phyloP scores from a whole-genome alignment of 192 early-diverging fungal genomes.

The Coemansia sp. region DNA sequence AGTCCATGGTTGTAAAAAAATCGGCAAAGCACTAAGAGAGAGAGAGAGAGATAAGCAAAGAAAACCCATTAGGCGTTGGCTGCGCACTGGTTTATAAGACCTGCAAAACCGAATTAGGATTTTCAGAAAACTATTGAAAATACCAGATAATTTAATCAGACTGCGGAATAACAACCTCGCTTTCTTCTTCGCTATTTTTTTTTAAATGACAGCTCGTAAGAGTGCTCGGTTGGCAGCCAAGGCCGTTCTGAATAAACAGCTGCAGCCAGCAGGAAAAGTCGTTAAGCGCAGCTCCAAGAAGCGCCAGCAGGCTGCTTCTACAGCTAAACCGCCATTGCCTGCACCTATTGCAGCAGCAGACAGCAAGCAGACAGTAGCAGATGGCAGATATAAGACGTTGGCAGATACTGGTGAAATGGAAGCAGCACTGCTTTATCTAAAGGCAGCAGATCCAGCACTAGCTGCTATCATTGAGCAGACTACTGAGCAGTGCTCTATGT shows the following conservation, averaged over 20 bases:
- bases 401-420: conserved; percentile 20
- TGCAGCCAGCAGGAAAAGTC: background rate
- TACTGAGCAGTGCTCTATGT: conserved; percentile 21
- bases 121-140: too few relatives aligned
- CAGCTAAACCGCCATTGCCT: background rate
- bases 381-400: conserved; percentile 31
- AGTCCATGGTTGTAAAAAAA: too few relatives aligned
- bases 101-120: too few relatives aligned
- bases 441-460: conserved; percentile 46
- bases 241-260: background rate
- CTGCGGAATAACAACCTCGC: background rate
- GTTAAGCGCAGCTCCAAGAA: conserved; percentile 6
- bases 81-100: too few relatives aligned
- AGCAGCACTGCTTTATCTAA: conserved; percentile 45
- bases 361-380: conserved; percentile 2
- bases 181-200: background rate
- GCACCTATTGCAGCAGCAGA: background rate
- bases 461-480: conserved; percentile 43
- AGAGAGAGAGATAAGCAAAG: too few relatives aligned
- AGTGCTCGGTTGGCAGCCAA: conserved; percentile 35
- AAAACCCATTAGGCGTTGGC: too few relatives aligned
- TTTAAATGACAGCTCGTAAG: conserved; percentile 18
- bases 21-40: too few relatives aligned
- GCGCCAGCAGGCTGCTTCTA: background rate
- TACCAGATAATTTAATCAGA: too few relatives aligned